These are phyloP conservation scores for Heliamphora exappendiculata DNA, from an alignment of 148 eudicot genomes.

Conservation along the genomic window DNA sequence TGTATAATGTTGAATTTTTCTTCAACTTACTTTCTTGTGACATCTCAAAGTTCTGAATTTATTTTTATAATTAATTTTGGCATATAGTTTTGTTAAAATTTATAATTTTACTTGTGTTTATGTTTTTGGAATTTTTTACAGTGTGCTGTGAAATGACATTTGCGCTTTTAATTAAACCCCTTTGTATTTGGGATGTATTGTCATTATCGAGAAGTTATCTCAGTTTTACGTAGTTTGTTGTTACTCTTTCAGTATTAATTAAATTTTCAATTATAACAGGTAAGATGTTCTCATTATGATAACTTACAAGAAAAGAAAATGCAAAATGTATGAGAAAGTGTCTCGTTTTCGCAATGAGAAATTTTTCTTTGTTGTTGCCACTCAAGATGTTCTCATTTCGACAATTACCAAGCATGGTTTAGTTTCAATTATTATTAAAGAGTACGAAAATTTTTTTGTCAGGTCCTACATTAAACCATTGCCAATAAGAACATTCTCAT, in stretches of 20 bases:
- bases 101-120: background rate
- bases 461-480: no score
- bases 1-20: background rate
- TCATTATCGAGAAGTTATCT: background rate
- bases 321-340: no score
- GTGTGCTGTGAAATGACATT: background rate
- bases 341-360: no score
- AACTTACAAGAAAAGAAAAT: no score
- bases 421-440: no score
- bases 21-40: background rate
- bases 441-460: no score
- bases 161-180: no score
- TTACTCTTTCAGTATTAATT: constrained; percentile 9
- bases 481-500: no score
- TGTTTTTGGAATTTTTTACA: background rate
- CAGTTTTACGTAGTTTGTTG: background rate
- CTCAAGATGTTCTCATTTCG: no score
- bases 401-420: no score
- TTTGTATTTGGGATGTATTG: background rate
- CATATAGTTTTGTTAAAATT: background rate
- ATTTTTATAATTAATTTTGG: background rate
- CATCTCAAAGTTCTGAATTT: background rate
- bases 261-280: constrained; percentile 13
- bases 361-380: no score
- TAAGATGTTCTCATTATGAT: no score